Percentiles rank a stretch among this genome's conserved stretches.
Conservation (phyloP, 208 protist genomes). For the Trypanosoma scelopori region DNA sequence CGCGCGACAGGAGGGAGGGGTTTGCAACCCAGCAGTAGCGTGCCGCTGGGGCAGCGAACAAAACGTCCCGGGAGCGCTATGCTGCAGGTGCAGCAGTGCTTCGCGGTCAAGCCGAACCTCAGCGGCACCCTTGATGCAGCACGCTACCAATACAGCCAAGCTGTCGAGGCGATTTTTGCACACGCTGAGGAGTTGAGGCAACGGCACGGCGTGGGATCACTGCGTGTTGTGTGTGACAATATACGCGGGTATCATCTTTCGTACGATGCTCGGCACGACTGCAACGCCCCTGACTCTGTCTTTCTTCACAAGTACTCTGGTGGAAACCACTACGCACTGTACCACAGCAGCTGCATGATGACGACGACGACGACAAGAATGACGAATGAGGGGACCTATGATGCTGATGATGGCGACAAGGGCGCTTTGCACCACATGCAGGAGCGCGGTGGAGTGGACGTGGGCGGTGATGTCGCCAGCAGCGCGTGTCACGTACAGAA, state of each 20-base stretch:
- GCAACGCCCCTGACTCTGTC: constrained; percentile 41
- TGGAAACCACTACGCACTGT: constrained; percentile 63
- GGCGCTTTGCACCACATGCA: not conserved
- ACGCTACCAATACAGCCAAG: constrained; percentile 54
- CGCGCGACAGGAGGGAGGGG: constrained; percentile 5
- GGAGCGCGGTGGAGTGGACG: not conserved
- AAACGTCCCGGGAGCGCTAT: constrained; percentile 16
- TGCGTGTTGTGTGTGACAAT: constrained; percentile 59
- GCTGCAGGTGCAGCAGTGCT: constrained; percentile 61
- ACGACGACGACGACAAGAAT: constrained; percentile 6
- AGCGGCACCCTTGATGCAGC: constrained; percentile 63
- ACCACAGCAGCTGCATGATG: constrained; percentile 22
- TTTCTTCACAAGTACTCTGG: constrained; percentile 77
- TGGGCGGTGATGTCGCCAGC: not conserved
- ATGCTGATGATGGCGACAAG: not conserved
- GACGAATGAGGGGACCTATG: constrained; percentile 5
- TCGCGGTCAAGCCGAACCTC: constrained; percentile 52
- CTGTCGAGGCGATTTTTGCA: constrained; percentile 52
- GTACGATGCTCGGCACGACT: constrained; percentile 58
- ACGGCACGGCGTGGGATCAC: constrained; percentile 40
- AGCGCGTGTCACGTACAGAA: not conserved
- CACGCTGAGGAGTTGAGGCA: constrained; percentile 44
- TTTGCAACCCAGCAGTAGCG: constrained; percentile 7
- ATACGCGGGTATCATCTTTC: constrained; percentile 64
- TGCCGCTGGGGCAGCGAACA: not conserved